Percentiles rank a stretch among this genome's conserved stretches.
phyloP scores from a whole-genome alignment of 345 rosid species.

The Eucalyptus tenuipes region DNA sequence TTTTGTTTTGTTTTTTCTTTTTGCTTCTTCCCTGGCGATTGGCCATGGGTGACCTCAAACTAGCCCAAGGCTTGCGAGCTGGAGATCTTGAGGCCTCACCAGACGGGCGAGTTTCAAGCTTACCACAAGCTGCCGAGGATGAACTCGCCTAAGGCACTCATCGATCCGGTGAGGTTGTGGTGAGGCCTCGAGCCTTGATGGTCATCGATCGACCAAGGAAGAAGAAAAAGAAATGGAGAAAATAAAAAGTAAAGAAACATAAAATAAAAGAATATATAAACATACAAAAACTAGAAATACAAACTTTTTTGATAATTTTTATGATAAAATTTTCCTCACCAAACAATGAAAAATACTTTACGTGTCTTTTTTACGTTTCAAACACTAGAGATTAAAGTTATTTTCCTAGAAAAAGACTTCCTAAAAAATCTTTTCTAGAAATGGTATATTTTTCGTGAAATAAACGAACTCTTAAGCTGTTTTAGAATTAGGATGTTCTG shows the following conservation, averaged over 20 bases:
- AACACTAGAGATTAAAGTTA: too few relatives aligned
- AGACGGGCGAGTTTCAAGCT: accelerated
- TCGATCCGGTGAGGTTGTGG: accelerated
- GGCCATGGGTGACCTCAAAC: accelerated
- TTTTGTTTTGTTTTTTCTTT: too few relatives aligned
- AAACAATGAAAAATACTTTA: accelerated
- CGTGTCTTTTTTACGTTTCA: too few relatives aligned
- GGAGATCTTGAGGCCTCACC: accelerated
- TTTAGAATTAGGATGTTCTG: neutral
- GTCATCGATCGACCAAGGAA: accelerated
- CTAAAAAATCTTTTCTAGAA: accelerated
- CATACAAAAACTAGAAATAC: too few relatives aligned
- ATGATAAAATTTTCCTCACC: too few relatives aligned
- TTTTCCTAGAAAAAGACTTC: accelerated
- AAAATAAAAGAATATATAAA: too few relatives aligned
- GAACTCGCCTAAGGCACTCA: accelerated
- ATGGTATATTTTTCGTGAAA: accelerated
- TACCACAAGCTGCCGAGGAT: neutral
- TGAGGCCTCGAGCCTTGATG: neutral
- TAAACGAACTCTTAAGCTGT: accelerated
- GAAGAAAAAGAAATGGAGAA: neutral
- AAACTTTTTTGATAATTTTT: too few relatives aligned
- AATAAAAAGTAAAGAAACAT: too few relatives aligned
- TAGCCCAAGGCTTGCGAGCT: accelerated
- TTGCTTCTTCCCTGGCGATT: accelerated